These are phyloP conservation scores for Mrakiaceae sp. DNA, from an alignment of 1,284 basidiomycete genomes.

Conservation along the genomic window DNA sequence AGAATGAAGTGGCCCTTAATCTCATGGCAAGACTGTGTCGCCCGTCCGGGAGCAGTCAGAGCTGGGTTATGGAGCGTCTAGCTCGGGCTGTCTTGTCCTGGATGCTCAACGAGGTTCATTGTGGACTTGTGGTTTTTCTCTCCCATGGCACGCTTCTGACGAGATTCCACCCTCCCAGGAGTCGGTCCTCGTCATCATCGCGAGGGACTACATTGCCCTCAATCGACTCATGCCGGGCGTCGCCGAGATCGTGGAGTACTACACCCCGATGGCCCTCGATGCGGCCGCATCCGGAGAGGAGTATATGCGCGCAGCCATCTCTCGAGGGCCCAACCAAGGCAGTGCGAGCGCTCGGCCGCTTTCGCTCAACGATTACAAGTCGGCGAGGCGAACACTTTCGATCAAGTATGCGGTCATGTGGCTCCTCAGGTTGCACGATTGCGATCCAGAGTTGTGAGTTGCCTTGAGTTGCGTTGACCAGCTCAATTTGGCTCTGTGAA, in stretches of 20 bases:
- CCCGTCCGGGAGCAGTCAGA: constrained; percentile 58
- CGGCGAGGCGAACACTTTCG: background rate
- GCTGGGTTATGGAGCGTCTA: constrained; percentile 43
- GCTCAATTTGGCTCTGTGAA: constrained; percentile 17
- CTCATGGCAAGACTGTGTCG: constrained; percentile 53
- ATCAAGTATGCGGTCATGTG: background rate
- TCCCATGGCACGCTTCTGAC: background rate
- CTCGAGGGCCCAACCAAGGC: background rate
- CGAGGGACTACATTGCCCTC: constrained; percentile 51
- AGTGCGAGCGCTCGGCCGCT: constrained; percentile 24
- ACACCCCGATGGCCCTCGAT: background rate
- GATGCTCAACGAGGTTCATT: constrained; percentile 46
- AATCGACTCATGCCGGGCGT: constrained; percentile 27
- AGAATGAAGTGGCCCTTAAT: constrained; percentile 59
- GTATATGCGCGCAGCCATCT: background rate
- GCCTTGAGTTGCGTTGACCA: background rate
- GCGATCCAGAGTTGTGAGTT: constrained; percentile 13
- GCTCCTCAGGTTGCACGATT: constrained; percentile 10
- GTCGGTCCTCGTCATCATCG: constrained; percentile 47
- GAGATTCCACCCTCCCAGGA: constrained; percentile 39
- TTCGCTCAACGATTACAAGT: background rate
- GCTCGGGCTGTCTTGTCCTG: constrained; percentile 39
- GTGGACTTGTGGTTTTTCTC: background rate
- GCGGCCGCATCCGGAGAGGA: background rate
- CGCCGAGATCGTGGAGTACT: background rate